A percentile compares a stretch with the other conserved stretches of the same genome.
These are phyloP conservation scores for Epithele typhae DNA, from an alignment of 768 basidiomycete genomes.

Conservation along the genomic window DNA sequence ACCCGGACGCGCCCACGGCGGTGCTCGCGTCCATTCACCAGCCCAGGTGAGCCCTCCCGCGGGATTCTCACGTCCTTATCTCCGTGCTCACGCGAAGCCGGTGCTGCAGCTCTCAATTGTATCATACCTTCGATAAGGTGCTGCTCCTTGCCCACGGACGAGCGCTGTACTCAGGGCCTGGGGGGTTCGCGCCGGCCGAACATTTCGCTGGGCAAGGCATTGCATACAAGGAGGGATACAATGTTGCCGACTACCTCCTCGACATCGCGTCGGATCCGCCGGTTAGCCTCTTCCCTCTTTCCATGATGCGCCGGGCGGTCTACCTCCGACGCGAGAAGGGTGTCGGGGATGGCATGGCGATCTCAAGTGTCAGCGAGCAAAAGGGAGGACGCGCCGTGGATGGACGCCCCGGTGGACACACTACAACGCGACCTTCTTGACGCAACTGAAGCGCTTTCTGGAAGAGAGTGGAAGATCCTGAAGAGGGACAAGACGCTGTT, in stretches of 20 bases:
- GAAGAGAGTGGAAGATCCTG: slow-evolving; percentile 83
- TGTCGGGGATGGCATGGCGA: slow-evolving; percentile 1
- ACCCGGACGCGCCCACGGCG: slow-evolving; percentile 63
- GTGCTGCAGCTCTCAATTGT: slow-evolving; percentile 62
- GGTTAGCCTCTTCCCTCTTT: slow-evolving; percentile 38
- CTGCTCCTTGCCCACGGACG: slow-evolving; percentile 74
- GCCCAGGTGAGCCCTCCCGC: slow-evolving; percentile 49
- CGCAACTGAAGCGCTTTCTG: slow-evolving; percentile 82
- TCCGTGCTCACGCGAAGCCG: no score
- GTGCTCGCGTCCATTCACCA: slow-evolving; percentile 88
- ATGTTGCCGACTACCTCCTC: slow-evolving; percentile 88
- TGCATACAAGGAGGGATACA: slow-evolving; percentile 76
- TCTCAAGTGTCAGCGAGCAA: no score
- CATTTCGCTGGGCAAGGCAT: slow-evolving; percentile 47
- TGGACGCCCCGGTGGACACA: slow-evolving; percentile 19
- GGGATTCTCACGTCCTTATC: no score
- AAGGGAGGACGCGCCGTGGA: no score
- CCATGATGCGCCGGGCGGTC: no score
- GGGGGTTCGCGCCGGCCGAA: slow-evolving; percentile 62
- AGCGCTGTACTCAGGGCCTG: slow-evolving; percentile 75
- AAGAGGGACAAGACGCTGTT: slow-evolving; percentile 80
- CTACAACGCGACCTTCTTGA: slow-evolving; percentile 80
- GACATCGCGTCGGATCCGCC: slow-evolving; percentile 77
- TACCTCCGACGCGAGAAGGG: slow-evolving; percentile 13
- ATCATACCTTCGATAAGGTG: slow-evolving; percentile 81